These are phyloP conservation scores for Starmerella ratchasimensis DNA, from an alignment of 805 yeast species.

Conservation along the genomic window DNA sequence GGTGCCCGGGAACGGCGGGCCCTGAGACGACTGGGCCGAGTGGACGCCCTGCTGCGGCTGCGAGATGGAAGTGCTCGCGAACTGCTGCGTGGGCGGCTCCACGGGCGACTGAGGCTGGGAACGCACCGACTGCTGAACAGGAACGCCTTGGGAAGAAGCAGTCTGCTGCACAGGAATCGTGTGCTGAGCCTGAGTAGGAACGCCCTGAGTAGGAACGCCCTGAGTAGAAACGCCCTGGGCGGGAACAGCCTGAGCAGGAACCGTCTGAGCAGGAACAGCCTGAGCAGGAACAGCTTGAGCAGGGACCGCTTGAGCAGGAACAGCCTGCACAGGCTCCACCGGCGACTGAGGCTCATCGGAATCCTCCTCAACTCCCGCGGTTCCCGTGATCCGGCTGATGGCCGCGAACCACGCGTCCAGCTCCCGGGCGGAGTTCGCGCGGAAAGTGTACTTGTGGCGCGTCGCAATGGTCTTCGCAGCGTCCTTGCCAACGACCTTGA, in stretches of 20 bases:
- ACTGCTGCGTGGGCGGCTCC: too few species aligned
- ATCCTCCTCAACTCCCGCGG: constrained; percentile 7
- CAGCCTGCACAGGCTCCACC: constrained; percentile 5
- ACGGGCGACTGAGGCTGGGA: neutral
- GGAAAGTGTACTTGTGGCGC: constrained; percentile 30
- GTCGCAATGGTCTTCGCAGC: constrained; percentile 23
- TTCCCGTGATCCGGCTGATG: constrained; percentile 18
- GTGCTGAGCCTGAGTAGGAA: constrained; percentile 1
- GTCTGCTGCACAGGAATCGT: neutral
- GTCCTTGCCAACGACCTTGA: constrained; percentile 35
- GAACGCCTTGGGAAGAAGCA: neutral
- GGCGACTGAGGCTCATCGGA: constrained; percentile 12
- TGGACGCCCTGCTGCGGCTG: too few species aligned
- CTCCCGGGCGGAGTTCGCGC: constrained; percentile 35
- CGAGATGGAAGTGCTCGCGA: too few species aligned
- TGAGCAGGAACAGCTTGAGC: constrained; percentile 1
- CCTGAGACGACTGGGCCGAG: too few species aligned
- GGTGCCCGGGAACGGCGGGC: too few species aligned
- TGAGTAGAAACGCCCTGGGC: neutral
- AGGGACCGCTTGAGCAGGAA: constrained; percentile 1
- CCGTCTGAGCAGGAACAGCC: neutral
- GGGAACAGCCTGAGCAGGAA: constrained; percentile 1
- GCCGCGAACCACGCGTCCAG: constrained; percentile 36
- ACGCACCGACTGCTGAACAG: neutral
- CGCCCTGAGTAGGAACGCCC: neutral